Evolutionary conservation across 495 filamentous ascomycete species (phyloP), one percentile per base, ranked within the genome.

Genomic region (Penicillium alfredii): DNA sequence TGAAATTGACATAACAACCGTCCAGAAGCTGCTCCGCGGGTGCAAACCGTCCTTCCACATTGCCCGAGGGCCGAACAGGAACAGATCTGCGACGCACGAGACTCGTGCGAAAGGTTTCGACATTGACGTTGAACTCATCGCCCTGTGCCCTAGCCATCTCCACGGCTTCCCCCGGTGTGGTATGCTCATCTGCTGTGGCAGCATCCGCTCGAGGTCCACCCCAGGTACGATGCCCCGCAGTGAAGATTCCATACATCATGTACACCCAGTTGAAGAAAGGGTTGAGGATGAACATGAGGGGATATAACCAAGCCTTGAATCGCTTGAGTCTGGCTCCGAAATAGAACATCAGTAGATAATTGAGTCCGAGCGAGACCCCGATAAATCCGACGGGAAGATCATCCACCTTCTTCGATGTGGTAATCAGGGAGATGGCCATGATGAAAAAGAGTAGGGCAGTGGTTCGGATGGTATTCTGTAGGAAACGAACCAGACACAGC

Each of bases 191-290:
- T 1, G 92, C 92, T 36, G 80, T 68, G 23, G 86, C 88, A 18
- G 92, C 90, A 61, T 98, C 92, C 0, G 88, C 88, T 44, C 92
- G 77, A 13, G 92, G 92, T 4, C 92, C 92, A 46, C 92, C 92
- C 92, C 92, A 98, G 4, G 92, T 98, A 22, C 92, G 74, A 56
- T 96, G 88, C 13, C 90, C 88, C 13, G 92, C 89, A 4, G 92
- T 98, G 57, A 94, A 95, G 33, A 81, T 80, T 13, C 78, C 78
- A 45, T 82, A 81, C 7, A 95, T 82, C 84, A 95, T 94, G 66
- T 97, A 98, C 23, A 87, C 72, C 92, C 92, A 98, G 61, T 98
- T 97, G 73, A 97, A 90, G 56, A 96, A 94, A 0, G 92, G 92
- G 53, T 95, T 96, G 40, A 96, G 55, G 33, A 94, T 60, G 54